Conservation (phyloP, 768 basidiomycete genomes). For the Floccularia luteovirens region DNA sequence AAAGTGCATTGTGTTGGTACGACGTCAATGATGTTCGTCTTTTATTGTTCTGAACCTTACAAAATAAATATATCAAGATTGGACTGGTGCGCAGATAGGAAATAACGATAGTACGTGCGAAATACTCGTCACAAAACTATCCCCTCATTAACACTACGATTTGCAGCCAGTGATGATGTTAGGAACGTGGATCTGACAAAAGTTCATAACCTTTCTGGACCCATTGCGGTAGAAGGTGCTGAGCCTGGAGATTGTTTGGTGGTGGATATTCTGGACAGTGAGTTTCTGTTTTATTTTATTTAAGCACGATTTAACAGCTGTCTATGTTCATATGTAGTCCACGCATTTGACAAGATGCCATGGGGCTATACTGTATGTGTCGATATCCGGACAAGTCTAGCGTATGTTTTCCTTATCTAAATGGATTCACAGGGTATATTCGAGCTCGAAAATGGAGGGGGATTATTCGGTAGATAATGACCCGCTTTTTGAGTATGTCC, state of each 20-base stretch:
- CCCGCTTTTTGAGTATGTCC: neutral
- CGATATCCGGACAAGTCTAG: too few species aligned
- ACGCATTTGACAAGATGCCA: conserved; percentile 67
- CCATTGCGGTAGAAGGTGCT: conserved; percentile 66
- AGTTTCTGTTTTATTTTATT: conserved; percentile 4
- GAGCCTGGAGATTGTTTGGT: conserved; percentile 76
- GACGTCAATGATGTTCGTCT: conserved; percentile 7
- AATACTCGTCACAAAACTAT: neutral
- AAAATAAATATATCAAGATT: conserved; percentile 32
- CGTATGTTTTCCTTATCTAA: too few species aligned
- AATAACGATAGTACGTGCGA: conserved; percentile 56
- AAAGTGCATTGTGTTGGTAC: conserved; percentile 63
- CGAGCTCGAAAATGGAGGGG: conserved; percentile 66
- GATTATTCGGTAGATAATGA: conserved; percentile 45
- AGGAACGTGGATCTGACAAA: conserved; percentile 56
- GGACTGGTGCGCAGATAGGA: conserved; percentile 75
- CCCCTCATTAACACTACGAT: neutral
- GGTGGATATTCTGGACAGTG: conserved; percentile 74
- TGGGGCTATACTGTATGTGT: conserved; percentile 73
- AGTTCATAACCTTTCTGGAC: conserved; percentile 72
- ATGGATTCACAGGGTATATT: conserved; percentile 73
- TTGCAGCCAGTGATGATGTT: conserved; percentile 57
- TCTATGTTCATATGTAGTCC: conserved; percentile 27
- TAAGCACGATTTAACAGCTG: neutral
- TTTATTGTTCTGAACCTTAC: neutral